Percentiles rank a stretch among this genome's conserved stretches.
phyloP scores from a whole-genome alignment of 169 alveolate genomes.

The Cryptosporidium sp. region DNA sequence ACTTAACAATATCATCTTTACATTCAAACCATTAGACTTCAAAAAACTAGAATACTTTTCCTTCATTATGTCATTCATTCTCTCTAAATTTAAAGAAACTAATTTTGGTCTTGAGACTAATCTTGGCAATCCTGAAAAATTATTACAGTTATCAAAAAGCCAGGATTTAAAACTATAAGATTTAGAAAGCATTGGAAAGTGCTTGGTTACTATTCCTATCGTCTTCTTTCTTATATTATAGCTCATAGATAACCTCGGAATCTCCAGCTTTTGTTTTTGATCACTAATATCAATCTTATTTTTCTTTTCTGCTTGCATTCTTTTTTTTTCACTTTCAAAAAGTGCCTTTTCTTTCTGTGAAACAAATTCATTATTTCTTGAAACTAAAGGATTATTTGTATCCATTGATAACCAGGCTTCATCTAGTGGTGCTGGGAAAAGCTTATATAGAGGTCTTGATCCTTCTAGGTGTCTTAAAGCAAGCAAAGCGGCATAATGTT shows the following conservation, averaged over 20 bases:
- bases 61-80: background rate
- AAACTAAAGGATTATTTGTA: conserved; percentile 32
- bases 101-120: conserved; percentile 41
- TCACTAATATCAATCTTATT: conserved; percentile 28
- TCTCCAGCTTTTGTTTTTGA: conserved; percentile 55
- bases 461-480: conserved; percentile 38
- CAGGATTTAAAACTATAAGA: conserved; percentile 43
- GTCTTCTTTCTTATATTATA: conserved; percentile 31
- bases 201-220: conserved; percentile 23
- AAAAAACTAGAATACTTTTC: conserved; percentile 1
- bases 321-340: background rate
- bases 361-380: conserved; percentile 40
- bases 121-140: conserved; percentile 37
- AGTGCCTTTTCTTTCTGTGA: conserved; percentile 49
- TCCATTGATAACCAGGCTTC: conserved; percentile 70
- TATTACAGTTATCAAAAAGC: conserved; percentile 32
- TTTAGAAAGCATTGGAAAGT: conserved; percentile 51
- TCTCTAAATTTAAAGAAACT: conserved; percentile 18
- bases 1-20: background rate
- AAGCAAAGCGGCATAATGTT: conserved; percentile 53
- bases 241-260: conserved; percentile 66
- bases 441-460: conserved; percentile 47
- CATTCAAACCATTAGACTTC: background rate
- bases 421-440: conserved; percentile 60
- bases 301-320: conserved; percentile 8